phyloP scores from a whole-genome alignment of 805 yeast species.

The Suhomyces xylopsoci region DNA sequence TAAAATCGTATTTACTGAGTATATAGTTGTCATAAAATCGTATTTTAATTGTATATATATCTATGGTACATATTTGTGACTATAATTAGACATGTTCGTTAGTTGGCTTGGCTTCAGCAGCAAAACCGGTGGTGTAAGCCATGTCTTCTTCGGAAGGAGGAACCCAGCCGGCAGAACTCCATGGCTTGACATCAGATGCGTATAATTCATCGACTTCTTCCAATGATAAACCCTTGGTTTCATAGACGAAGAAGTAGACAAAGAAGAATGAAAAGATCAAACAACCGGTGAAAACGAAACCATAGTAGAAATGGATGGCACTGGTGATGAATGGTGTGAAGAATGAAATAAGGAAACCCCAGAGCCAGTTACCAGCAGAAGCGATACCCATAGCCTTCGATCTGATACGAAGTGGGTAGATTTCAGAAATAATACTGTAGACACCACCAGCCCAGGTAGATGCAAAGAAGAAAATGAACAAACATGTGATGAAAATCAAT shows the following conservation, averaged over 20 bases:
- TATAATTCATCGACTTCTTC: slow-evolving; percentile 79
- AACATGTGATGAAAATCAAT: slow-evolving; percentile 64
- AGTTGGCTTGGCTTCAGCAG: slow-evolving; percentile 30
- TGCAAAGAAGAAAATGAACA: slow-evolving; percentile 66
- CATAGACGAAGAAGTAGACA: slow-evolving; percentile 68
- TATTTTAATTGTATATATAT: neutral
- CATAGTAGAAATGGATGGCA: slow-evolving; percentile 60
- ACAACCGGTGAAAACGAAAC: slow-evolving; percentile 65
- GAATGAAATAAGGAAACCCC: slow-evolving; percentile 43
- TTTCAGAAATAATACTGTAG: slow-evolving; percentile 63
- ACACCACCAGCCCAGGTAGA: slow-evolving; percentile 76
- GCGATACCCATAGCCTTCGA: slow-evolving; percentile 36
- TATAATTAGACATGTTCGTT: slow-evolving; percentile 23
- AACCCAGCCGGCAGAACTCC: slow-evolving; percentile 47
- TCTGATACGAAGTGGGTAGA: slow-evolving; percentile 65
- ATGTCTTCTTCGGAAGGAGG: slow-evolving; percentile 41
- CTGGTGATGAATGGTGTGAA: slow-evolving; percentile 63
- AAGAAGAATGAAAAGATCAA: slow-evolving; percentile 60
- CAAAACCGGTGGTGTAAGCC: slow-evolving; percentile 39
- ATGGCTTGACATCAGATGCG: slow-evolving; percentile 34
- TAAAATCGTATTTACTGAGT: too few relatives aligned
- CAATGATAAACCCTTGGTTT: slow-evolving; percentile 75
- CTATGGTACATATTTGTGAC: neutral
- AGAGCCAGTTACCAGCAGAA: slow-evolving; percentile 28
- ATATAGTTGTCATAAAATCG: neutral